phyloP scores from a whole-genome alignment of 1,284 basidiomycete species.

The Schizophyllum amplum region DNA sequence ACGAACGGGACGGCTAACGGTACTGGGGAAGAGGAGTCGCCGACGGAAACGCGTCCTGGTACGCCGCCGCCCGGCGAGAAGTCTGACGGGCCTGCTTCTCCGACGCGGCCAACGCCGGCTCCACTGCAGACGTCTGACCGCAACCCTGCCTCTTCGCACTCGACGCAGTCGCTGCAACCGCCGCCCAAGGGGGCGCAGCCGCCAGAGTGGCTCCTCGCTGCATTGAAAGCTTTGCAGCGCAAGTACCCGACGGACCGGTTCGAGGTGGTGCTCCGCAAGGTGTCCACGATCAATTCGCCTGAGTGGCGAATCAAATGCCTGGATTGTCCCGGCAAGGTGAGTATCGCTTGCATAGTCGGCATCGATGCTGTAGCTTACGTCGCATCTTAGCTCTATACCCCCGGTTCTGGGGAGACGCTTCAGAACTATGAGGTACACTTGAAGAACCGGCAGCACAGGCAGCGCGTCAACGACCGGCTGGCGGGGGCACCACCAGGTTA shows the following conservation, averaged over 20 bases:
- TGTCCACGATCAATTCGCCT: conserved; percentile 38
- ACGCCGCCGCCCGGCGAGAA: neutral
- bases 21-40: conserved; percentile 5
- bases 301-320: conserved; percentile 94
- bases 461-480: conserved; percentile 37
- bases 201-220: conserved; percentile 65
- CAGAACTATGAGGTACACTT: conserved; percentile 93
- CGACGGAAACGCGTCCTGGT: neutral
- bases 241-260: conserved; percentile 83
- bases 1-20: conserved; percentile 26
- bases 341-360: conserved; percentile 13
- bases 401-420: conserved; percentile 85
- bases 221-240: conserved; percentile 57
- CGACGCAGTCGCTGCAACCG: neutral
- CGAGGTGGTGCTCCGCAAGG: conserved; percentile 62
- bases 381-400: conserved; percentile 71
- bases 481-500: conserved; percentile 15
- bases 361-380: conserved; percentile 2
- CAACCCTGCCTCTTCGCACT: conserved; percentile 11
- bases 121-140: conserved; percentile 8
- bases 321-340: conserved; percentile 91
- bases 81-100: conserved; percentile 1
- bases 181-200: conserved; percentile 22
- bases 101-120: conserved; percentile 7
- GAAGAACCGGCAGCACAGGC: conserved; percentile 41